Conservation (phyloP, 345 rosid species). For the Melaleuca quinquenervia region DNA sequence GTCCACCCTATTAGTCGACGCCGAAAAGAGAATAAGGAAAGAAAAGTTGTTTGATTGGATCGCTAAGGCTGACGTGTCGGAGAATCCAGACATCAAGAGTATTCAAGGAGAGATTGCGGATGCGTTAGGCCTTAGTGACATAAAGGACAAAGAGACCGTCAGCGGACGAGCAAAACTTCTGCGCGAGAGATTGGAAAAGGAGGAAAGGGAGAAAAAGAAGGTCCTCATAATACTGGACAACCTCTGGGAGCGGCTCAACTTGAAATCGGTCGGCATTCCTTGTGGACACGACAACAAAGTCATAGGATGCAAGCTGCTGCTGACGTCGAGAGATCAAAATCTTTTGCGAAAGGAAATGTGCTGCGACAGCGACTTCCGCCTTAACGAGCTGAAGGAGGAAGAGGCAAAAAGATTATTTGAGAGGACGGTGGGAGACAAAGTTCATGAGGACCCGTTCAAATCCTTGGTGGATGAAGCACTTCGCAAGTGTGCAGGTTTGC, state of each 20-base stretch:
- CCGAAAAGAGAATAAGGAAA: not conserved
- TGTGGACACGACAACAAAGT: no score
- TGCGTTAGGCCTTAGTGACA: not conserved
- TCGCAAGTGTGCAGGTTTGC: constrained; percentile 16
- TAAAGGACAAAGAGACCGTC: not conserved
- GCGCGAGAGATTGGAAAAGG: not conserved
- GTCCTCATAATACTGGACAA: constrained; percentile 18
- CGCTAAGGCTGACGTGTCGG: not conserved
- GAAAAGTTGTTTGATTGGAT: not conserved
- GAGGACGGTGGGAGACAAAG: not conserved
- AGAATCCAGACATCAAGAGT: not conserved
- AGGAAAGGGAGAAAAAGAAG: not conserved
- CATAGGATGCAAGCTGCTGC: constrained; percentile 11
- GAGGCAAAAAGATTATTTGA: constrained; percentile 22
- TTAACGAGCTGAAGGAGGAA: not conserved
- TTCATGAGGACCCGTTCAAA: not conserved
- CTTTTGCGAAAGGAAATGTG: constrained; percentile 6
- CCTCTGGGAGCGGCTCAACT: constrained; percentile 10
- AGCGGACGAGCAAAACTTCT: not conserved
- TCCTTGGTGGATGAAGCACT: not conserved
- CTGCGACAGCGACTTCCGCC: not conserved
- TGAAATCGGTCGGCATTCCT: constrained; percentile 21
- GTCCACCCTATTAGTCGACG: not conserved
- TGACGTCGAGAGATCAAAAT: constrained; percentile 7
- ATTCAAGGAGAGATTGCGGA: constrained; percentile 12